Percentiles rank a stretch among this genome's conserved stretches.
These are phyloP conservation scores for Micractinium conductrix DNA, from an alignment of 139 green algal genomes.

Conservation along the genomic window DNA sequence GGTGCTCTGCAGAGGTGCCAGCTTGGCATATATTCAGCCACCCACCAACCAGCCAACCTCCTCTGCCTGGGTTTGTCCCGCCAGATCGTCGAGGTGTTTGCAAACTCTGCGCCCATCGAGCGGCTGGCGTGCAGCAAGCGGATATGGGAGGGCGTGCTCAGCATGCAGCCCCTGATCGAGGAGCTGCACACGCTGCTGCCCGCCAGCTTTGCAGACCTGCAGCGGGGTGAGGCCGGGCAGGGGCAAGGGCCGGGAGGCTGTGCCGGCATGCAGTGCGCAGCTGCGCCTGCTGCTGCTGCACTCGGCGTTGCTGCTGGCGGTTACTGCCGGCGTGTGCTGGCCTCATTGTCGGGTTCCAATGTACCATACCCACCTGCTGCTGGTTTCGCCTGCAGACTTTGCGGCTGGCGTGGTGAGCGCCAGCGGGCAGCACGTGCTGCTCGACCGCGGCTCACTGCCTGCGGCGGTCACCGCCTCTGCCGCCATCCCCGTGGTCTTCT, in stretches of 20 bases:
- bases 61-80: neutral
- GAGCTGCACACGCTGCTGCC: conserved; percentile 78
- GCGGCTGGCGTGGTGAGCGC: conserved; percentile 70
- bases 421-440: conserved; percentile 68
- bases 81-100: conserved; percentile 74
- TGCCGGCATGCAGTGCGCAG: neutral
- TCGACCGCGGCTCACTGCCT: conserved; percentile 81
- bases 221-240: conserved; percentile 29
- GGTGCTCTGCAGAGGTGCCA: too few relatives aligned
- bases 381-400: conserved; percentile 58
- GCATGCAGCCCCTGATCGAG: conserved; percentile 72
- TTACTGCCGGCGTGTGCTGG: too few relatives aligned
- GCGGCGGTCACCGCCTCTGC: conserved; percentile 87
- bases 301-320: neutral
- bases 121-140: conserved; percentile 58
- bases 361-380: neutral
- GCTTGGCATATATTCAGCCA: too few relatives aligned
- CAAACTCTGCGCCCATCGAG: conserved; percentile 68
- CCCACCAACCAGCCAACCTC: neutral
- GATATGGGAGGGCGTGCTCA: conserved; percentile 83
- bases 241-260: neutral
- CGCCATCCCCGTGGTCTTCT: conserved; percentile 88
- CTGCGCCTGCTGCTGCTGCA: neutral
- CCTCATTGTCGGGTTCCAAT: too few relatives aligned
- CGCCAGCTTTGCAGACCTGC: conserved; percentile 82